Evolutionary conservation across 495 filamentous ascomycete species (phyloP).

Genomic region (Penicillium bialowiezense): DNA sequence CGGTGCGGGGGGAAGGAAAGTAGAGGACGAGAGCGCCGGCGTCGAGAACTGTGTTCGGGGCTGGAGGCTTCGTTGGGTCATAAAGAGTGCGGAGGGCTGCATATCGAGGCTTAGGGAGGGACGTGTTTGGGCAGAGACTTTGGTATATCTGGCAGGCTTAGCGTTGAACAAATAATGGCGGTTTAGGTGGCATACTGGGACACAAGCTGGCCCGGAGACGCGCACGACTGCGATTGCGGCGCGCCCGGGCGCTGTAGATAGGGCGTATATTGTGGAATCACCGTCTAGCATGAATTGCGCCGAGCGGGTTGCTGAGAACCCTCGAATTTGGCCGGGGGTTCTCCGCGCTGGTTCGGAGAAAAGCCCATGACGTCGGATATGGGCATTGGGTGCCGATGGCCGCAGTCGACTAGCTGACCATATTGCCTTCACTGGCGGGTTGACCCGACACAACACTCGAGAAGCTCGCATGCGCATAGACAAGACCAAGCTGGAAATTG

Average conservation of each 20-base stretch:
- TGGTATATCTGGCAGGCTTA: constrained; percentile 62
- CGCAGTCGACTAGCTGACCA: constrained; percentile 6
- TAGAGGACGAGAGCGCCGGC: constrained; percentile 80
- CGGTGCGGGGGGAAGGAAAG: constrained; percentile 79
- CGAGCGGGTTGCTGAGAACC: constrained; percentile 23
- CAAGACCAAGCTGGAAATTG: background rate
- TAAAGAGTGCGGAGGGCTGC: constrained; percentile 76
- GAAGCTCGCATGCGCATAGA: constrained; percentile 35
- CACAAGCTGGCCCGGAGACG: constrained; percentile 76
- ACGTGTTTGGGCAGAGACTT: constrained; percentile 64
- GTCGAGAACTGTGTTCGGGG: constrained; percentile 62
- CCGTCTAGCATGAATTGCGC: constrained; percentile 25
- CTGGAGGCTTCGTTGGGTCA: constrained; percentile 50
- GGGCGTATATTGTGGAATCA: constrained; percentile 78
- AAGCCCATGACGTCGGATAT: constrained; percentile 12
- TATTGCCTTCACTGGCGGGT: constrained; percentile 21
- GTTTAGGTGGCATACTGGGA: constrained; percentile 50
- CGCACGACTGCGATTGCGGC: constrained; percentile 92
- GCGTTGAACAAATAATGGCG: constrained; percentile 2
- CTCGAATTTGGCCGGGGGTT: constrained; percentile 7
- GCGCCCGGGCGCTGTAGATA: constrained; percentile 82
- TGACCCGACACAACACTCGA: constrained; percentile 27
- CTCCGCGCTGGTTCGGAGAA: constrained; percentile 4
- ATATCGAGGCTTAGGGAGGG: constrained; percentile 67
- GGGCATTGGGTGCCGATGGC: constrained; percentile 4